Conservation (phyloP, 108 stramenopile species). For the Cylindrotheca closterium region DNA sequence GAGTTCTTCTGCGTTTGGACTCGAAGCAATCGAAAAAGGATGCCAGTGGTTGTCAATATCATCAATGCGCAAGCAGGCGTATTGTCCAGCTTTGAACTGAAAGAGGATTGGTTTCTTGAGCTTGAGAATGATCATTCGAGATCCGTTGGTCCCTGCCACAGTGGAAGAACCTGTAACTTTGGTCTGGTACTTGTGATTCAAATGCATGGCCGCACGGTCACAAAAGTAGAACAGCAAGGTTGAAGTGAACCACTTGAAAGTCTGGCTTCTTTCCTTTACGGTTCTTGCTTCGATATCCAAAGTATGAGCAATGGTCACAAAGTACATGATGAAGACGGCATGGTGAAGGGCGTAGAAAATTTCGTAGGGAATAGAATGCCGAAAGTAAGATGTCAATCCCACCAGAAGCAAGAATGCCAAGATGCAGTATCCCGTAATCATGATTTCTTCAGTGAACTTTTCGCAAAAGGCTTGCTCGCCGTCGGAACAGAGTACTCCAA, state of each 20-base stretch:
- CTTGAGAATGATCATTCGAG: conserved; percentile 37
- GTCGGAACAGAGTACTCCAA: conserved; percentile 34
- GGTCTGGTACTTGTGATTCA: conserved; percentile 36
- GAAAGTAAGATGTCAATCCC: conserved; percentile 33
- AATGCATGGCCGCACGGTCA: conserved; percentile 36
- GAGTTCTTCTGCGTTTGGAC: conserved; percentile 24
- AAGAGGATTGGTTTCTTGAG: conserved; percentile 33
- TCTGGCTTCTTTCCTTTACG: conserved; percentile 33
- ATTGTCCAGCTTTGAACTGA: conserved; percentile 42
- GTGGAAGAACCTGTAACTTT: conserved; percentile 14
- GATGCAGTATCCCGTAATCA: conserved; percentile 45
- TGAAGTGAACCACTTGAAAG: conserved; percentile 50
- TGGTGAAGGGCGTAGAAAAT: conserved; percentile 44
- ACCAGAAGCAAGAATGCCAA: conserved; percentile 31
- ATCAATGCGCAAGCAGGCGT: conserved; percentile 29
- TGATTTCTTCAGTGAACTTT: conserved; percentile 44
- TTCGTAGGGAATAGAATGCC: conserved; percentile 39
- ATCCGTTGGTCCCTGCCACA: conserved; percentile 21
- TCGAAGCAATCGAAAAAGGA: conserved; percentile 41
- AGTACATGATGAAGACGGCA: conserved; percentile 39
- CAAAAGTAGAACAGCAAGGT: conserved; percentile 40
- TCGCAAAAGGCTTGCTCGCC: conserved; percentile 47
- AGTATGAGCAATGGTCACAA: conserved; percentile 42
- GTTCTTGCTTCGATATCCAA: conserved; percentile 34
- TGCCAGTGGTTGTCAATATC: conserved; percentile 31